phyloP scores from a whole-genome alignment of 768 basidiomycete species.

The Mycena olivaceomarginata region DNA sequence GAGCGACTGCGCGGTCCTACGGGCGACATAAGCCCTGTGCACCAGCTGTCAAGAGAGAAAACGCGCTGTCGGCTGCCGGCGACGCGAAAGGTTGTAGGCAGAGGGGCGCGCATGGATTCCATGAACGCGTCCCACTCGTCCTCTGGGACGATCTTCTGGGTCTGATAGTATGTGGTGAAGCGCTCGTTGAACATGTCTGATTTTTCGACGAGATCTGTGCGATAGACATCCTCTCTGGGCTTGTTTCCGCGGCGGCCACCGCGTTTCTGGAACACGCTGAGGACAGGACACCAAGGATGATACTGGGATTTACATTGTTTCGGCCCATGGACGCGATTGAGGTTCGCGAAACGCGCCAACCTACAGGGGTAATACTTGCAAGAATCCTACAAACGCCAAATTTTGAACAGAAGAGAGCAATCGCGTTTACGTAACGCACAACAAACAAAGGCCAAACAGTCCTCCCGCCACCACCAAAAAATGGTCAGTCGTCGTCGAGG shows the following conservation, averaged over 20 bases:
- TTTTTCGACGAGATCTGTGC: slow-evolving; percentile 74
- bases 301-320: slow-evolving; percentile 36
- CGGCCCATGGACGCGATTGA: slow-evolving; percentile 37
- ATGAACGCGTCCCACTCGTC: slow-evolving; percentile 89
- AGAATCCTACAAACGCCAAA: not conserved
- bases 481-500: slow-evolving; percentile 7
- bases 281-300: not conserved
- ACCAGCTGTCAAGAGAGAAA: not conserved
- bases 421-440: no score
- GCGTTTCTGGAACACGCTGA: slow-evolving; percentile 35
- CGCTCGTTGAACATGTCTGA: slow-evolving; percentile 83
- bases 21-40: slow-evolving; percentile 31
- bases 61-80: slow-evolving; percentile 90
- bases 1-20: slow-evolving; percentile 81
- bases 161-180: slow-evolving; percentile 81
- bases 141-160: slow-evolving; percentile 84
- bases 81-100: slow-evolving; percentile 97
- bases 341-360: not conserved
- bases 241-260: slow-evolving; percentile 32
- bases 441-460: slow-evolving; percentile 11
- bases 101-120: slow-evolving; percentile 76
- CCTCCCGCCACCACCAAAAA: slow-evolving; percentile 23
- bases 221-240: slow-evolving; percentile 55
- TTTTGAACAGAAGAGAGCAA: no score
- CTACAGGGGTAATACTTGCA: not conserved